Conservation (phyloP, 2,329 filamentous ascomycete species). For the Colletotrichum costaricense region DNA sequence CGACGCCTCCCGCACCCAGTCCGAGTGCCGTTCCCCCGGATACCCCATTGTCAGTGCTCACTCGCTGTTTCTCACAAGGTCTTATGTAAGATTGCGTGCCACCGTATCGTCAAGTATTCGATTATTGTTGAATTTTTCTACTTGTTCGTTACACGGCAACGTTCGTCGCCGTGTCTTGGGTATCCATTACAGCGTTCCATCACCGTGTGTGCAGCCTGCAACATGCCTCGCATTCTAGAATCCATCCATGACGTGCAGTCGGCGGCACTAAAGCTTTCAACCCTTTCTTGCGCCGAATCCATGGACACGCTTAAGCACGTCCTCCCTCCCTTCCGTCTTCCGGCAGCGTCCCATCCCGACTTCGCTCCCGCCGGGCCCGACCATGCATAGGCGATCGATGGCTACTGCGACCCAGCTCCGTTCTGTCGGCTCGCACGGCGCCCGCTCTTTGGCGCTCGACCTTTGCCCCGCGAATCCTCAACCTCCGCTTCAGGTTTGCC, state of each 20-base stretch:
- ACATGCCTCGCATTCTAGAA: neutral
- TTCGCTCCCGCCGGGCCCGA: neutral
- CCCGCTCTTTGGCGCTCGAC: neutral
- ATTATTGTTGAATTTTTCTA: neutral
- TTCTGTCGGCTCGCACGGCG: neutral
- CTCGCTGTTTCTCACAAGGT: neutral
- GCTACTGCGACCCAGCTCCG: conserved; percentile 9
- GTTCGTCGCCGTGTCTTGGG: neutral
- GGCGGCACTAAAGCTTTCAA: neutral
- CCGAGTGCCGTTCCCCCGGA: neutral
- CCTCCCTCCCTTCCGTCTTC: neutral
- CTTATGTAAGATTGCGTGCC: neutral
- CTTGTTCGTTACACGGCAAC: neutral
- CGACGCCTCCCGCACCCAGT: neutral
- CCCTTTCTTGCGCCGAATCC: neutral
- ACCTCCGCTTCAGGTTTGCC: neutral
- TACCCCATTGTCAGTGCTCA: neutral
- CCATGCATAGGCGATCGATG: neutral
- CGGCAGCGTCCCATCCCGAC: conserved; percentile 1
- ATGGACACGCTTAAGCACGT: neutral
- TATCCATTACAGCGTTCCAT: neutral
- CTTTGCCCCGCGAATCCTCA: neutral
- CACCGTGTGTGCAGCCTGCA: neutral
- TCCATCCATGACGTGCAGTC: neutral
- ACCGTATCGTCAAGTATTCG: neutral